Percentiles rank a stretch among this genome's conserved stretches.
These are phyloP conservation scores for Pseudogymnoascus sp. DNA, from an alignment of 2,329 filamentous ascomycete species.

Conservation along the genomic window DNA sequence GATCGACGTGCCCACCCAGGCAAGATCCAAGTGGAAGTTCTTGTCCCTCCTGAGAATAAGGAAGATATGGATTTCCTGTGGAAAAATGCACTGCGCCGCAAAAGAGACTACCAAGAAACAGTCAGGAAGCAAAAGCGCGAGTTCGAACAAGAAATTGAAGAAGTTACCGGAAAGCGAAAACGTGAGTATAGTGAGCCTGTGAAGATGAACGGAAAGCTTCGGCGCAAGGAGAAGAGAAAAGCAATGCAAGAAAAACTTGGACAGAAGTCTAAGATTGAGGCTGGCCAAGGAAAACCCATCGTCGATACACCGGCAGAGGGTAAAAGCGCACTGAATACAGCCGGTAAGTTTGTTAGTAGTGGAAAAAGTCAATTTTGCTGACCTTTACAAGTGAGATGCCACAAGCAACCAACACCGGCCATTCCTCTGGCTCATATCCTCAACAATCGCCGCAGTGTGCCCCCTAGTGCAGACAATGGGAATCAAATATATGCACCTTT, in stretches of 20 bases:
- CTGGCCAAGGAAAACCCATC: neutral
- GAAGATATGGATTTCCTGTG: conserved; percentile 40
- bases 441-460: conserved; percentile 5
- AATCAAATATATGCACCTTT: conserved; percentile 53
- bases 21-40: conserved; percentile 51
- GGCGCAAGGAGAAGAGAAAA: conserved; percentile 25
- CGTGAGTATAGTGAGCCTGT: conserved; percentile 11
- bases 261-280: neutral
- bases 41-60: conserved; percentile 31
- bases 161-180: conserved; percentile 25
- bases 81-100: conserved; percentile 54
- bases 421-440: conserved; percentile 16
- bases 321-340: conserved; percentile 24
- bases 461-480: conserved; percentile 24
- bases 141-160: conserved; percentile 31
- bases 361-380: neutral
- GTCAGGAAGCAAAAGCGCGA: conserved; percentile 35
- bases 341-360: conserved; percentile 27
- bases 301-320: neutral
- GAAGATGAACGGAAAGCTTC: conserved; percentile 22
- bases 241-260: conserved; percentile 17
- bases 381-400: neutral
- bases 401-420: conserved; percentile 28
- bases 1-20: conserved; percentile 42
- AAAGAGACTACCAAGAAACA: conserved; percentile 48